Evolutionary conservation across 257 asterid genomes (phyloP).

Genomic region (Coffea canephora): DNA sequence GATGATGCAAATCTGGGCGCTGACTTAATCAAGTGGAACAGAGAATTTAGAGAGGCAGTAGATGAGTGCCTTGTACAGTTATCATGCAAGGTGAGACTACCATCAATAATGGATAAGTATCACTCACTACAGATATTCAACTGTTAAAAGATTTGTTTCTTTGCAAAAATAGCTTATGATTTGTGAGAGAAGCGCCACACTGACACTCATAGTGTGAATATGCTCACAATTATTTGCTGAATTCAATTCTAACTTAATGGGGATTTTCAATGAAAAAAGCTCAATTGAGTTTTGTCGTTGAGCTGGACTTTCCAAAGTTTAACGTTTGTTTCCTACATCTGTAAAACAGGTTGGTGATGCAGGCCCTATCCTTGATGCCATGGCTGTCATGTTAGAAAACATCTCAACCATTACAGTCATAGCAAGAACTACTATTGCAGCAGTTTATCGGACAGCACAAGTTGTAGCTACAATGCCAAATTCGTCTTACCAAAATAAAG

Average conservation of each 20-base stretch:
- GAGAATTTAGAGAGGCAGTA: conserved; percentile 66
- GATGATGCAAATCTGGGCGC: conserved; percentile 77
- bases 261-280: neutral
- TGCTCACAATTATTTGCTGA: neutral
- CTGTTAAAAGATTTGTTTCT: no score
- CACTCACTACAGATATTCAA: neutral
- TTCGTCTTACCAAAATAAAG: conserved; percentile 76
- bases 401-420: conserved; percentile 72
- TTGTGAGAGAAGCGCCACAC: neutral
- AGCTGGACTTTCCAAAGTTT: conserved; percentile 3
- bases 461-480: conserved; percentile 71
- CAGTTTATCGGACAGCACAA: conserved; percentile 80
- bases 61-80: conserved; percentile 85
- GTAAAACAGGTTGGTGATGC: conserved; percentile 84
- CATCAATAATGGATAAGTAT: neutral
- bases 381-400: conserved; percentile 89
- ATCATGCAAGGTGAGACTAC: conserved; percentile 59
- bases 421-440: conserved; percentile 79
- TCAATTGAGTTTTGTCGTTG: neutral
- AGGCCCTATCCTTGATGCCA: conserved; percentile 78
- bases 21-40: conserved; percentile 70
- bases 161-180: neutral
- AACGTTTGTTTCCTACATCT: conserved; percentile 19
- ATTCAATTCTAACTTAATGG: neutral
- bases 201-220: neutral